phyloP scores from a whole-genome alignment of 225 moss, liverwort and hornwort species.

The Physcomitrellopsis africana region DNA sequence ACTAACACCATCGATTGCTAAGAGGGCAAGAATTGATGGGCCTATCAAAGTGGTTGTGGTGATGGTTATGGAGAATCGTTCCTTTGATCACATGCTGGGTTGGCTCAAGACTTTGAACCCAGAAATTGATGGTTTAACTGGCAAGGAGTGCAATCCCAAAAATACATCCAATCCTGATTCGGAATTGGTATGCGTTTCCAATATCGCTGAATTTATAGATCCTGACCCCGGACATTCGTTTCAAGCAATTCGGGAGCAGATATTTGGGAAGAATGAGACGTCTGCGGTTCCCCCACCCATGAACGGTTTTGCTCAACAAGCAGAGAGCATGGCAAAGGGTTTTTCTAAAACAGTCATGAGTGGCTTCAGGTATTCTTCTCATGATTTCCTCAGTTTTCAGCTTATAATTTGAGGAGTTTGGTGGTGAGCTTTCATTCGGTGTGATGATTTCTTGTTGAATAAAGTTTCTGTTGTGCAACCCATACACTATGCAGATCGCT shows the following conservation, averaged over 20 bases:
- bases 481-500: no score
- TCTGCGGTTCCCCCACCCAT: conserved; percentile 81
- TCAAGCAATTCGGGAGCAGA: conserved; percentile 71
- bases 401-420: not conserved
- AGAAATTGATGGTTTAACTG: conserved; percentile 68
- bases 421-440: not conserved
- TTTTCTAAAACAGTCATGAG: conserved; percentile 90
- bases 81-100: conserved; percentile 74
- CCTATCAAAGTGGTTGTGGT: conserved; percentile 69
- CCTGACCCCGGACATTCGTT: conserved; percentile 76
- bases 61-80: conserved; percentile 75
- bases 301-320: conserved; percentile 98
- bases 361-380: conserved; percentile 60
- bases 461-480: not conserved
- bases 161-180: conserved; percentile 45
- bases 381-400: conserved; percentile 3
- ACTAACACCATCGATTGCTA: conserved; percentile 45
- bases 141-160: conserved; percentile 57
- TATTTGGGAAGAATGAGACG: conserved; percentile 68
- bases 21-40: conserved; percentile 54
- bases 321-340: conserved; percentile 78
- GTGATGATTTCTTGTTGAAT: not conserved
- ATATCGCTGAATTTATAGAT: conserved; percentile 70
- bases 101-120: conserved; percentile 65
- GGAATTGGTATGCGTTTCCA: conserved; percentile 56